phyloP scores from a whole-genome alignment of 495 filamentous ascomycete species.

The Daldinia childiae region DNA sequence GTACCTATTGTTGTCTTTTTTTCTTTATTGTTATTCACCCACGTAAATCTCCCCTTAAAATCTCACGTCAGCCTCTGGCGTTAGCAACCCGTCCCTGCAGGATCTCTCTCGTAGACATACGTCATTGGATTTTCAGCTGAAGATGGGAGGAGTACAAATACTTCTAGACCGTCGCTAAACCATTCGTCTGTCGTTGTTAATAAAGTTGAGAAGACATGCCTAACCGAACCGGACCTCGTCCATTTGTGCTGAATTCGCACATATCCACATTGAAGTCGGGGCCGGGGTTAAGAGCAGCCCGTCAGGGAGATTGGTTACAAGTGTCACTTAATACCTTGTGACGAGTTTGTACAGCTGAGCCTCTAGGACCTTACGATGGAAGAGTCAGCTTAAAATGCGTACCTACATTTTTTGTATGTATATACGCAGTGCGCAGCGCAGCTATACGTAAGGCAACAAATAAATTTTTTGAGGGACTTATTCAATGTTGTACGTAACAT shows the following conservation, averaged over 20 bases:
- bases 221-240: background rate
- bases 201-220: background rate
- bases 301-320: background rate
- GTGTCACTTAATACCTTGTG: background rate
- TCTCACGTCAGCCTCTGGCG: constrained; percentile 35
- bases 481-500: constrained; percentile 1
- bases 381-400: background rate
- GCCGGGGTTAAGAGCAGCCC: background rate
- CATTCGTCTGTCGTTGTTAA: background rate
- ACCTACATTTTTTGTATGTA: background rate
- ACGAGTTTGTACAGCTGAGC: background rate
- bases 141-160: constrained; percentile 5
- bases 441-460: background rate
- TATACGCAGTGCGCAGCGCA: background rate
- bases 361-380: background rate
- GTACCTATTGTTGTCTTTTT: background rate
- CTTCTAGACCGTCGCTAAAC: background rate
- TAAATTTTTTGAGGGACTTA: background rate
- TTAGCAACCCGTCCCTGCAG: constrained; percentile 24
- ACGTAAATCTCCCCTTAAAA: background rate
- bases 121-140: constrained; percentile 25
- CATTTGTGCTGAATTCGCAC: constrained; percentile 1
- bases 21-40: background rate
- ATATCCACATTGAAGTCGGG: background rate
- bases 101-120: constrained; percentile 23